Conservation (phyloP, 225 moss, liverwort and hornwort species). For the Ulota crispa region DNA sequence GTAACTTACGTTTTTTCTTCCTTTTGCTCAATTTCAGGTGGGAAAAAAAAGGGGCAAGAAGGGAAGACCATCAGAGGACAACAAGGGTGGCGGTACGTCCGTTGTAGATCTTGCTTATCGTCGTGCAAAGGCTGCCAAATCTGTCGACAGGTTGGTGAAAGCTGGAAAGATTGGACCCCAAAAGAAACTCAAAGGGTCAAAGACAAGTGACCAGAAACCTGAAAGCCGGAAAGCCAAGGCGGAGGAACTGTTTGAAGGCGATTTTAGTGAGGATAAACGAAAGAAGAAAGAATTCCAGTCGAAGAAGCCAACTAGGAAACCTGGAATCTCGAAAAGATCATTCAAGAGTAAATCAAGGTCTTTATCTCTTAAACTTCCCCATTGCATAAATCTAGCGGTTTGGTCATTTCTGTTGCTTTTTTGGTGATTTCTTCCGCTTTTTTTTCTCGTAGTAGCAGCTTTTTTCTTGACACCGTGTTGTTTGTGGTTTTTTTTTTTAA, state of each 20-base stretch:
- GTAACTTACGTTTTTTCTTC: no score
- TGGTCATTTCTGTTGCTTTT: background rate
- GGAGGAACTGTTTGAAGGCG: slow-evolving; percentile 83
- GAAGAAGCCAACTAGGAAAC: slow-evolving; percentile 60
- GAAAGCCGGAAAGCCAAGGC: slow-evolving; percentile 73
- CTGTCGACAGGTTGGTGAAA: slow-evolving; percentile 68
- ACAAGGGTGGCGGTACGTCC: slow-evolving; percentile 39
- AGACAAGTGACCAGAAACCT: slow-evolving; percentile 41
- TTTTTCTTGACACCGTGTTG: background rate
- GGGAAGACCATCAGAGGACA: slow-evolving; percentile 40
- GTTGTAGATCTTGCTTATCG: slow-evolving; percentile 80
- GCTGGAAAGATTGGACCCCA: slow-evolving; percentile 79
- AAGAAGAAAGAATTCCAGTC: slow-evolving; percentile 50
- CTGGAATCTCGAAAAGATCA: slow-evolving; percentile 80
- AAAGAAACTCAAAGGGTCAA: slow-evolving; percentile 60
- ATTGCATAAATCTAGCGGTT: background rate
- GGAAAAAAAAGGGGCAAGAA: slow-evolving; percentile 43
- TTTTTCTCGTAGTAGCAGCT: background rate
- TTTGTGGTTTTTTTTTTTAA: slow-evolving; percentile 5
- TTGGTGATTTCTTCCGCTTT: background rate
- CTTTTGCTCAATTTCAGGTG: slow-evolving; percentile 31
- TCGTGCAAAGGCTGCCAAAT: slow-evolving; percentile 88
- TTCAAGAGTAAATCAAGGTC: slow-evolving; percentile 99
- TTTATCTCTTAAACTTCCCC: background rate
- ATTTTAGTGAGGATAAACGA: slow-evolving; percentile 67